Evolutionary conservation across 2,329 filamentous ascomycete genomes (phyloP).

Genomic region (Fusarium agapanthi): DNA sequence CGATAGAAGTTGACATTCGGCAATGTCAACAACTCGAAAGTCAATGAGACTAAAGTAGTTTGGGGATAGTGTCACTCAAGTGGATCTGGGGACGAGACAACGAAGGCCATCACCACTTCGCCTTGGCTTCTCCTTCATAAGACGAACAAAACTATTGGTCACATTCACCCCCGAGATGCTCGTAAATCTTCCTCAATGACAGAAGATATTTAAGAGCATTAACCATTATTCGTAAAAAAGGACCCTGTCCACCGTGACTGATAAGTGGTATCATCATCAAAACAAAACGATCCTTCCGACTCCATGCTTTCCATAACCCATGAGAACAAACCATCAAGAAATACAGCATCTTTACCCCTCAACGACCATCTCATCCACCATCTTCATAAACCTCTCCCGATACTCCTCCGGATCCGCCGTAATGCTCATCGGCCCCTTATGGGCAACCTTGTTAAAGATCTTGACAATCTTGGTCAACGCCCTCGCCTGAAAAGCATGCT

Average conservation of each 20-base stretch:
- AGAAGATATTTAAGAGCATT: neutral
- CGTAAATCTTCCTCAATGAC: too few species aligned
- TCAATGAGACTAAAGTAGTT: neutral
- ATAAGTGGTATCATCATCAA: neutral
- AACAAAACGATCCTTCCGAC: neutral
- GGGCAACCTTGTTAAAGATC: slow-evolving; percentile 68
- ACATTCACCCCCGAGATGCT: too few species aligned
- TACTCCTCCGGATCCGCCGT: slow-evolving; percentile 77
- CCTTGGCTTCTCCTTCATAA: too few species aligned
- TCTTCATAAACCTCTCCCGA: slow-evolving; percentile 60
- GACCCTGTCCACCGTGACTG: too few species aligned
- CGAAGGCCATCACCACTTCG: neutral
- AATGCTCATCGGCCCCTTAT: slow-evolving; percentile 77
- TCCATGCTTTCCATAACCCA: neutral
- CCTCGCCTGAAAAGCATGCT: slow-evolving; percentile 72
- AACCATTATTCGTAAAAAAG: neutral
- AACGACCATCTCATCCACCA: slow-evolving; percentile 56
- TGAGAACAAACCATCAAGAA: neutral
- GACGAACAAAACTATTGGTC: too few species aligned
- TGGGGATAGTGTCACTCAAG: neutral
- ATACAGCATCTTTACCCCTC: slow-evolving; percentile 38
- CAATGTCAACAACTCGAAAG: neutral
- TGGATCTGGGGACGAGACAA: neutral
- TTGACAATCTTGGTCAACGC: slow-evolving; percentile 72
- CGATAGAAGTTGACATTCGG: rapidly evolving